Percentiles rank a stretch among this genome's conserved stretches.
phyloP scores from a whole-genome alignment of 768 basidiomycete genomes.

The Dictyophora rubrovolvata region DNA sequence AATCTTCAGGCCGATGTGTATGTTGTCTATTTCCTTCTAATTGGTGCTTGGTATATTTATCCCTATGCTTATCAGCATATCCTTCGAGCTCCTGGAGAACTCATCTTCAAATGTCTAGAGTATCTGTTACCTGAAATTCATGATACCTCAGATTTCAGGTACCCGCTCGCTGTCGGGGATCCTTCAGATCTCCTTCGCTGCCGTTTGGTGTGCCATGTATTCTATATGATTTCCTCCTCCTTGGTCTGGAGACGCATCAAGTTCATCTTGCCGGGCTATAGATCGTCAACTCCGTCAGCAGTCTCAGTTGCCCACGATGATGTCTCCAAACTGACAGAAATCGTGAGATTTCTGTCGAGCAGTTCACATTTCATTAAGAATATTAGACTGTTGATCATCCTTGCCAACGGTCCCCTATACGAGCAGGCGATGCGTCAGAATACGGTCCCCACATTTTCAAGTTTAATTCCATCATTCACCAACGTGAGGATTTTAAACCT shows the following conservation, averaged over 20 bases:
- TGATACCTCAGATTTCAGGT: background rate
- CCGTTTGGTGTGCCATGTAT: constrained; percentile 1
- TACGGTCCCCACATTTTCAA: background rate
- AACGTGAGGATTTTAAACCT: background rate
- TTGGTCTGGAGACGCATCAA: constrained; percentile 1
- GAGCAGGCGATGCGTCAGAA: background rate
- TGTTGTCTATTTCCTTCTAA: background rate
- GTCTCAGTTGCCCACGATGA: background rate
- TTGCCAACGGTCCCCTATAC: background rate
- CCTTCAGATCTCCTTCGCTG: background rate
- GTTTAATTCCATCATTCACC: background rate
- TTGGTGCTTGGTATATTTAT: background rate
- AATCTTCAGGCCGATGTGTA: background rate
- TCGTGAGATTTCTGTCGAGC: background rate
- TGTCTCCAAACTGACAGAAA: background rate
- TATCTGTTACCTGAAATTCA: background rate
- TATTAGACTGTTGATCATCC: background rate
- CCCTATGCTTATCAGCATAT: background rate
- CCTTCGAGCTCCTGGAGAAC: constrained; percentile 1
- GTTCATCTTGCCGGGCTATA: background rate
- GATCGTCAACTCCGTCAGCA: background rate
- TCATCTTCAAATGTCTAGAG: constrained; percentile 1
- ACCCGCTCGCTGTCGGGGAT: background rate
- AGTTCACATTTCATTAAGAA: background rate
- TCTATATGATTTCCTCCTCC: background rate